Evolutionary conservation across 805 yeast genomes (phyloP), one percentile per base, ranked within the genome.

Genomic region (Suhomyces vadensis): DNA sequence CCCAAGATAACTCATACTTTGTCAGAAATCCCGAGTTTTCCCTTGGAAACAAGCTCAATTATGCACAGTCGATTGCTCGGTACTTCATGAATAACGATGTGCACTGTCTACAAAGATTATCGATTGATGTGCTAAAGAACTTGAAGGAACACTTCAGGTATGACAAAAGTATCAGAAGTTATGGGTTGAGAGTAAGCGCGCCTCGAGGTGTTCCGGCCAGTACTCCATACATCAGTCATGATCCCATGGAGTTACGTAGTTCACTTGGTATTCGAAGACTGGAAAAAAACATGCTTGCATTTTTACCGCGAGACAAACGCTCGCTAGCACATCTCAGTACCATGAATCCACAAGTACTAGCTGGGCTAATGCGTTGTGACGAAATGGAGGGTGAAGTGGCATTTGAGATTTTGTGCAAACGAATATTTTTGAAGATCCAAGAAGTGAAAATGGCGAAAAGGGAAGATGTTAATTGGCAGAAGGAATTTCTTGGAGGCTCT

Each of bases 311-410:
- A 39, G 48, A 49, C 24, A 10, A 8, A 21, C 25, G 31, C 6
- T 41, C 48, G 14, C 26, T 49, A 6, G 29, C 26, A 4, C 16
- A 20, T 7, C 29, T 46, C n/a, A 40, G 39, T 13, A 33, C n/a
- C 9, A 13, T 25, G 8, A 44, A 44, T 21, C 27, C 46, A 1
- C 39, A 33, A 2, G 6, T 46, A 16, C 38, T 49, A 3, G 20
- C 46, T 21, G 39, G 50, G 7, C 41, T 47, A 25, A 41, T 50
- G 54, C 23, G 42, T 25, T 26, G 44, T 16, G 51, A 47, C 31
- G 51, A 45, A 37, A 35, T 39, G 42, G 54, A 50, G 35, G 54
- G 54, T 9, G 39, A 38, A 23, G 21, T 45, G 23, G 54, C 50
- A 14, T 50, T 50, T 37, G 48, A 43, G 40, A 45, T 50, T 20